Percentiles rank a stretch among this genome's conserved stretches.
Evolutionary conservation across 2,329 filamentous ascomycete species (phyloP).

Genomic region (Sclerotinia subarctica): DNA sequence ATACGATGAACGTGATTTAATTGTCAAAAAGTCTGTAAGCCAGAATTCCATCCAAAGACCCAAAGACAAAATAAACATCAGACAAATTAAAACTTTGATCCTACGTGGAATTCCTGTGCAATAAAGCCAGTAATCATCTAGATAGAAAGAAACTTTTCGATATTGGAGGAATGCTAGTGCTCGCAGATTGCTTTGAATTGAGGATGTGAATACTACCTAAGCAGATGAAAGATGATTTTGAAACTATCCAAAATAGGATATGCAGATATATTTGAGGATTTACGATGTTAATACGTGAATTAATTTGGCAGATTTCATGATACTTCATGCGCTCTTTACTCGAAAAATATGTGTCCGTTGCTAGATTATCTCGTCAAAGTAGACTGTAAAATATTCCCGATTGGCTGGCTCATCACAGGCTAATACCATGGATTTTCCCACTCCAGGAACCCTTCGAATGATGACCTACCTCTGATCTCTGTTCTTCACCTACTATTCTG

Average conservation of each 20-base stretch:
- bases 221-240: constrained; percentile 51
- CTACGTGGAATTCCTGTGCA: constrained; percentile 61
- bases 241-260: constrained; percentile 53
- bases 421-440: too few species aligned
- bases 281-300: background rate
- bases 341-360: constrained; percentile 48
- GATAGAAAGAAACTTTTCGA: constrained; percentile 53
- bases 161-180: constrained; percentile 50
- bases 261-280: background rate
- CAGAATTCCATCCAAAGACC: background rate
- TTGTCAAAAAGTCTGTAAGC: background rate
- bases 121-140: constrained; percentile 55
- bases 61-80: background rate
- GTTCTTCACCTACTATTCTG: background rate
- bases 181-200: constrained; percentile 62
- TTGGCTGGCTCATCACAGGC: background rate
- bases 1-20: background rate
- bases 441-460: too few species aligned
- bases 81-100: constrained; percentile 45
- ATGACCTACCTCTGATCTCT: too few species aligned
- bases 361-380: background rate
- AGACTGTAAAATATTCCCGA: background rate
- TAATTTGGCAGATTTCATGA: constrained; percentile 51
- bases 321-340: constrained; percentile 55
- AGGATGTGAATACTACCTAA: constrained; percentile 42